phyloP scores from a whole-genome alignment of 1,139 yeast genomes.

The Geotrichum restrictum region DNA sequence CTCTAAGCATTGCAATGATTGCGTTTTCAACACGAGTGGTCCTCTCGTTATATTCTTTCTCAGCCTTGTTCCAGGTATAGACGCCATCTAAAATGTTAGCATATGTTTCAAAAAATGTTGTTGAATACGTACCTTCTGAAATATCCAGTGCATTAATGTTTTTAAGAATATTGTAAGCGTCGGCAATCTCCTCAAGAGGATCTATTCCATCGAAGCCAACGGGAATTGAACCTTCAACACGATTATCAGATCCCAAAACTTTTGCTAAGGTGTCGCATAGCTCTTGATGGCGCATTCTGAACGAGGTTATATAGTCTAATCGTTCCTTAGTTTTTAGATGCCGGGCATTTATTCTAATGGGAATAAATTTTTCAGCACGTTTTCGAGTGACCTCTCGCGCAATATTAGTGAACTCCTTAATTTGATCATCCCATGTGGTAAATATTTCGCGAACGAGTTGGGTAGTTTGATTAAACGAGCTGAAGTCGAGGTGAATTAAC shows the following conservation, averaged over 20 bases:
- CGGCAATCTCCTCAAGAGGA: conserved; percentile 40
- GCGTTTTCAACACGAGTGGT: conserved; percentile 47
- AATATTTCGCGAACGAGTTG: conserved; percentile 37
- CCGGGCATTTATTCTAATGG: conserved; percentile 54
- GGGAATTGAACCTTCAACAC: conserved; percentile 29
- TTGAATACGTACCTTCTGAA: conserved; percentile 34
- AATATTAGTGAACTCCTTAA: conserved; percentile 54
- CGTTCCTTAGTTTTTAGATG: conserved; percentile 48
- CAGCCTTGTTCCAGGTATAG: conserved; percentile 42
- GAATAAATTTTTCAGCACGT: conserved; percentile 66
- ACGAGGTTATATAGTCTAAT: conserved; percentile 44
- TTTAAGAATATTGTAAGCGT: conserved; percentile 44
- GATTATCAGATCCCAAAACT: conserved; percentile 33
- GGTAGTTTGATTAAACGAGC: conserved; percentile 37
- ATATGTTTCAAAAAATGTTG: not conserved
- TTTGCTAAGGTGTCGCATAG: conserved; percentile 42
- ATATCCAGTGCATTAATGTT: conserved; percentile 43
- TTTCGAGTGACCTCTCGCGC: conserved; percentile 74
- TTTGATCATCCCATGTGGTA: conserved; percentile 48
- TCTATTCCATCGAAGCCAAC: conserved; percentile 30
- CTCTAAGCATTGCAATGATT: conserved; percentile 43
- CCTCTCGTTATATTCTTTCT: conserved; percentile 43
- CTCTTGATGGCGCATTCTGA: conserved; percentile 56
- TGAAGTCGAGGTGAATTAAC: conserved; percentile 41
- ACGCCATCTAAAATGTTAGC: conserved; percentile 32